These are phyloP conservation scores for Voacanga thouarsii DNA, from an alignment of 257 asterid species.

Conservation along the genomic window DNA sequence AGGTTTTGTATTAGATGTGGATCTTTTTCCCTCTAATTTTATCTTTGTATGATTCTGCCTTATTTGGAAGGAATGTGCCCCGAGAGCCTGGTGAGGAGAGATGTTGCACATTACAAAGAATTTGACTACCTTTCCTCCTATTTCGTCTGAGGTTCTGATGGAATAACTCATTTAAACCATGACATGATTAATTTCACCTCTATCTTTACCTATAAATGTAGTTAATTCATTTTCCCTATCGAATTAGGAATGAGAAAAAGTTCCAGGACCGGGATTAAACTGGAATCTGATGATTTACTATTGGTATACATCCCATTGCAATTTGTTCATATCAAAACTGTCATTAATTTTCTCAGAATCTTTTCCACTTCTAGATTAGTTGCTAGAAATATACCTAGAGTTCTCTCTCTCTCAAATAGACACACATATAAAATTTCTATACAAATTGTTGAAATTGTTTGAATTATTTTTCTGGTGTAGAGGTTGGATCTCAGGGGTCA, in stretches of 20 bases:
- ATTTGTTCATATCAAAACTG: not conserved
- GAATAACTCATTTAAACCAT: not conserved
- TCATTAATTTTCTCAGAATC: not conserved
- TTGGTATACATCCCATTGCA: not conserved
- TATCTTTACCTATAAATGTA: too few relatives aligned
- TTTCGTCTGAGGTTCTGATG: not conserved
- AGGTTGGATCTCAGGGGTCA: slow-evolving; percentile 99
- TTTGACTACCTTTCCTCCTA: not conserved
- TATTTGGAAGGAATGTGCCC: not conserved
- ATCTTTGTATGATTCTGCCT: not conserved
- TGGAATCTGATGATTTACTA: not conserved
- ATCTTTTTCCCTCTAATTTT: not conserved
- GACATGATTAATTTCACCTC: not conserved
- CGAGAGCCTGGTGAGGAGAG: not conserved
- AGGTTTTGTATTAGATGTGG: not conserved
- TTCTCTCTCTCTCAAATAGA: not conserved
- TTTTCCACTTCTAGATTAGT: not conserved
- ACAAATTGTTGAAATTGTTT: slow-evolving; percentile 7
- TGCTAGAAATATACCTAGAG: too few relatives aligned
- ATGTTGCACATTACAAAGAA: not conserved
- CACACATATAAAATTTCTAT: not conserved
- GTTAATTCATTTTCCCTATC: not conserved
- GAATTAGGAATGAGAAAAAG: not conserved
- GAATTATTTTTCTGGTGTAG: slow-evolving; percentile 40
- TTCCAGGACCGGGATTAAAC: not conserved